A percentile compares a stretch with the other conserved stretches of the same genome.
These are phyloP conservation scores for Wilhelminamyces savonicus DNA, from an alignment of 805 yeast genomes.

Conservation along the genomic window DNA sequence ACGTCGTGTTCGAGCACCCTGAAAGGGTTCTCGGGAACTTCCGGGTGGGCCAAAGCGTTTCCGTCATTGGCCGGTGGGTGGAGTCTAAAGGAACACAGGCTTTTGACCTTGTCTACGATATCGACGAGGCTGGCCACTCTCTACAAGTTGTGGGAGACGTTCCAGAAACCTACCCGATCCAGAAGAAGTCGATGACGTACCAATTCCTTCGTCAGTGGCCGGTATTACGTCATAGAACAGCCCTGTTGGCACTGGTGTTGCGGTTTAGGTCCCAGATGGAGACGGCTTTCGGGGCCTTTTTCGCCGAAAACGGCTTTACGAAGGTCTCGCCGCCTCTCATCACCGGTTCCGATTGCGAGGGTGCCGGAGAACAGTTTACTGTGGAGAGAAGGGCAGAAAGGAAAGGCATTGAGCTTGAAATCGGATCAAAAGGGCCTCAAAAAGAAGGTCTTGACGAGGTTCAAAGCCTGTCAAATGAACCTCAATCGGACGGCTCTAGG, in stretches of 20 bases:
- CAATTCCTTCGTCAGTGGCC: conserved; percentile 70
- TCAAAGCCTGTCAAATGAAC: too few species aligned
- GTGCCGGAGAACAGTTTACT: conserved; percentile 87
- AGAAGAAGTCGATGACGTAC: conserved; percentile 66
- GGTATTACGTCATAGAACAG: conserved; percentile 68
- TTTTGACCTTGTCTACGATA: conserved; percentile 22
- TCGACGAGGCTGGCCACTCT: conserved; percentile 18
- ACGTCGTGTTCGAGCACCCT: conserved; percentile 37
- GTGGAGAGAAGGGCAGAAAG: too few species aligned
- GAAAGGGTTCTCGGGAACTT: conserved; percentile 16
- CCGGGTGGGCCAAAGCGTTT: conserved; percentile 43
- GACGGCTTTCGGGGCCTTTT: conserved; percentile 45
- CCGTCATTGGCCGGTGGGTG: conserved; percentile 26
- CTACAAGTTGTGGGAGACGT: conserved; percentile 57
- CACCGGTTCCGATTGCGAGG: conserved; percentile 92
- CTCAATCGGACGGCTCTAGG: too few species aligned
- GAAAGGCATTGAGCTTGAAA: too few species aligned
- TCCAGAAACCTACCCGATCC: conserved; percentile 66
- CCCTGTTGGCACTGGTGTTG: conserved; percentile 56
- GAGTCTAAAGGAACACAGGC: conserved; percentile 27
- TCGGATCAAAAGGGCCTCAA: not conserved
- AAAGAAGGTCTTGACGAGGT: too few species aligned
- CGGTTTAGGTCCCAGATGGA: conserved; percentile 71
- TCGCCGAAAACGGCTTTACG: conserved; percentile 46
- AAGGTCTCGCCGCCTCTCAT: conserved; percentile 84